Conservation (phyloP, 2,329 filamentous ascomycete genomes). For the Exophiala xenobiotica region DNA sequence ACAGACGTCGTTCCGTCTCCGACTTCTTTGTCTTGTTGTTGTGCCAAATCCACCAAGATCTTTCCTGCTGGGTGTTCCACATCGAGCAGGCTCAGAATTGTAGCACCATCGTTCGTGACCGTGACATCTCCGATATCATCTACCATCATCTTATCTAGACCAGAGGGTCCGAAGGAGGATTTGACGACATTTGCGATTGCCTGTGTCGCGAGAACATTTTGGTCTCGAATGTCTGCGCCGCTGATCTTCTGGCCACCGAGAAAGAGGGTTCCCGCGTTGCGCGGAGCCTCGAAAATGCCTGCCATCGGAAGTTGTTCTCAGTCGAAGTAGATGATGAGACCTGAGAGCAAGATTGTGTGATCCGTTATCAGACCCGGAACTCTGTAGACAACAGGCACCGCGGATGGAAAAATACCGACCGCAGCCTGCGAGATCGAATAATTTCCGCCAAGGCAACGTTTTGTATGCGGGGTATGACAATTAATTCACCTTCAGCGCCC, state of each 20-base stretch:
- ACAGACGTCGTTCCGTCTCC: conserved; percentile 98
- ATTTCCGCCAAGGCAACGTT: conserved; percentile 1
- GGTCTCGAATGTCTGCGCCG: conserved; percentile 91
- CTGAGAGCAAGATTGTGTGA: background rate
- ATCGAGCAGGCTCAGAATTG: conserved; percentile 90
- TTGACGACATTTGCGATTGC: conserved; percentile 99
- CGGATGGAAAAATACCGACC: background rate
- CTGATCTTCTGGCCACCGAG: conserved; percentile 97
- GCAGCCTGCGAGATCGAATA: background rate
- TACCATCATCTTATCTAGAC: conserved; percentile 99
- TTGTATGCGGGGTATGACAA: background rate
- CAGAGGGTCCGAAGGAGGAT: conserved; percentile 95
- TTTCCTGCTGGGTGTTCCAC: conserved; percentile 98
- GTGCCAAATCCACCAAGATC: conserved; percentile 94
- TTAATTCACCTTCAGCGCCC: background rate
- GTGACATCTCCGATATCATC: conserved; percentile 99
- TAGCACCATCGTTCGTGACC: conserved; percentile 97
- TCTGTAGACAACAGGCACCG: background rate
- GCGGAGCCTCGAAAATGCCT: conserved; percentile 91
- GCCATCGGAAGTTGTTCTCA: conserved; percentile 61
- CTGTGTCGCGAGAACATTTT: conserved; percentile 95
- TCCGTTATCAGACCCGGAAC: background rate
- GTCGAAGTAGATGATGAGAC: background rate
- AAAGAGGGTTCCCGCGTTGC: conserved; percentile 91
- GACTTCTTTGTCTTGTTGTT: conserved; percentile 98